A percentile compares a stretch with the other conserved stretches of the same genome.
Conservation (phyloP, 306 rosid species). For the Oxytropis ochrocephala region DNA sequence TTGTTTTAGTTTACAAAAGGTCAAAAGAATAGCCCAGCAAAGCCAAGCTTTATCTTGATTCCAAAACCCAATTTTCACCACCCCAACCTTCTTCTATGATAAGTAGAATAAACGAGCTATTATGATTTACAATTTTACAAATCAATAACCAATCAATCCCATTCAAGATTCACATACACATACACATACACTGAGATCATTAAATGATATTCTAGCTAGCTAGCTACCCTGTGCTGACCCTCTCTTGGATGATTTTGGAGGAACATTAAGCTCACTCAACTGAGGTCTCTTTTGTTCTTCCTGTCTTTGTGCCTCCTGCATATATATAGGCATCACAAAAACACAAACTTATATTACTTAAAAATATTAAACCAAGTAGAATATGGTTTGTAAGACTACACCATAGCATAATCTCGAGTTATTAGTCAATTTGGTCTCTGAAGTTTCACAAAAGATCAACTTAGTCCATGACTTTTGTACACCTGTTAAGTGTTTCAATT, state of each 20-base stretch:
- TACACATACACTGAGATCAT: constrained; percentile 22
- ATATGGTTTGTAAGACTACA: not conserved
- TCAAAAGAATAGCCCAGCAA: constrained; percentile 60
- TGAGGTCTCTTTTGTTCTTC: constrained; percentile 43
- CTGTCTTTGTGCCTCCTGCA: constrained; percentile 51
- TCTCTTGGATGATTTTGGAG: constrained; percentile 50
- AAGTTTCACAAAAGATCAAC: too few relatives aligned
- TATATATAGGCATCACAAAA: not conserved
- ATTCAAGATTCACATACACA: constrained; percentile 29
- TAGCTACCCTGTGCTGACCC: constrained; percentile 30
- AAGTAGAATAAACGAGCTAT: constrained; percentile 44
- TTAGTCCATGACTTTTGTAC: too few relatives aligned
- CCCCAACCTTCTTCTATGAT: constrained; percentile 37
- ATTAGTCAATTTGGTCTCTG: too few relatives aligned
- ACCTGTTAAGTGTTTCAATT: too few relatives aligned
- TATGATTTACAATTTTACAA: constrained; percentile 88
- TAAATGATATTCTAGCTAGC: constrained; percentile 32
- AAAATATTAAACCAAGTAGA: not conserved
- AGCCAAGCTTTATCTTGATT: constrained; percentile 40
- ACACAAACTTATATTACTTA: not conserved
- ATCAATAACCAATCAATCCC: constrained; percentile 45
- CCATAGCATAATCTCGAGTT: not conserved
- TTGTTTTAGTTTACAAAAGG: constrained; percentile 35
- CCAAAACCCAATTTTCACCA: constrained; percentile 42
- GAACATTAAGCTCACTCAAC: constrained; percentile 39